A percentile compares a stretch with the other conserved stretches of the same genome.
Evolutionary conservation across 768 basidiomycete genomes (phyloP).

Genomic region (Auricularia auricula-judae): DNA sequence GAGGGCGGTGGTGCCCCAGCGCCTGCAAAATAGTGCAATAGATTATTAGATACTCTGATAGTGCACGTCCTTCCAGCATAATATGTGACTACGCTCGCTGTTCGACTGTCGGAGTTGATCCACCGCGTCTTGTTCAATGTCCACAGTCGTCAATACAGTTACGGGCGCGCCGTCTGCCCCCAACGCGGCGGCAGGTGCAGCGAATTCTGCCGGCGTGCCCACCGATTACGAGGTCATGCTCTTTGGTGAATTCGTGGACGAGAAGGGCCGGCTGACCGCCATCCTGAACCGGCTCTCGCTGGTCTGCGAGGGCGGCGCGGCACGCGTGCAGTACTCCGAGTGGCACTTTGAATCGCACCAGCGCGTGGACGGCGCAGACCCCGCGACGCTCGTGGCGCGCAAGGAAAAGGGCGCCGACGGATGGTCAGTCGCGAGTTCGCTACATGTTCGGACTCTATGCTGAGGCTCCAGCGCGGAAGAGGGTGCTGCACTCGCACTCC

Average conservation of each 20-base stretch:
- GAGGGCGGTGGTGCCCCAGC: not conserved
- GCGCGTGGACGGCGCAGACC: constrained; percentile 51
- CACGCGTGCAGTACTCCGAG: constrained; percentile 1
- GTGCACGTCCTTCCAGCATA: not conserved
- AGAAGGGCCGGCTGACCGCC: constrained; percentile 47
- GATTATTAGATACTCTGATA: not conserved
- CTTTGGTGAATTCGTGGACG: constrained; percentile 70
- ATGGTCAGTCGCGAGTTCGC: constrained; percentile 47
- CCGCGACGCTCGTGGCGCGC: constrained; percentile 42
- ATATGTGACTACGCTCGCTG: not conserved
- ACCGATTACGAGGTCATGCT: constrained; percentile 67
- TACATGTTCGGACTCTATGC: not conserved
- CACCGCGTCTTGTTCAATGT: not conserved
- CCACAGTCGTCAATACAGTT: not conserved
- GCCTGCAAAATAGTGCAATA: not conserved
- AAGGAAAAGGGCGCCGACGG: constrained; percentile 60
- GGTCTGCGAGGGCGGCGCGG: constrained; percentile 62
- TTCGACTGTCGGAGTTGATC: not conserved
- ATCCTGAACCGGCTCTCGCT: constrained; percentile 76
- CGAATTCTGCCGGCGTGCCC: not conserved
- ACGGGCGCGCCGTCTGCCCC: not conserved
- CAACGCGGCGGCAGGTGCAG: not conserved
- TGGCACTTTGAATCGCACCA: constrained; percentile 35
- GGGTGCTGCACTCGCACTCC: constrained; percentile 69
- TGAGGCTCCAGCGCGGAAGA: constrained; percentile 16